Evolutionary conservation across 495 filamentous ascomycete genomes (phyloP), one percentile per base, ranked within the genome.

Genomic region (Cudoniella acicularis): DNA sequence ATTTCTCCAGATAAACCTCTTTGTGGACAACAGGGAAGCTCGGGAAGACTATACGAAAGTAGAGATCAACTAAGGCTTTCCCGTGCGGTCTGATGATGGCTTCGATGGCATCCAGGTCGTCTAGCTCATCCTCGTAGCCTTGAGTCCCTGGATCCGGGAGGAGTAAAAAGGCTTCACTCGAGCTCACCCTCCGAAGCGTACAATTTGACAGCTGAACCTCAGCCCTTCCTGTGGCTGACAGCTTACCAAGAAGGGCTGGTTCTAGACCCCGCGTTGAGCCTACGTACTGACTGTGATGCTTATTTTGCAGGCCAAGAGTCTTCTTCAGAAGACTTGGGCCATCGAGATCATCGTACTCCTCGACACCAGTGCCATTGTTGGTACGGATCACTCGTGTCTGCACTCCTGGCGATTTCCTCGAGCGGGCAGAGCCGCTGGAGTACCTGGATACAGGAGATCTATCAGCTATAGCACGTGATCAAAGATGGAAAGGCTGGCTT

Each of bases 1-100:
- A 91, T 62, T 91, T 89, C 64, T 95, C 89, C 60, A 91, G 83
- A 67, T 96, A 96, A 25, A 90, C 82, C 61, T 85, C 83, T 74
- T 96, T 92, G 65, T 95, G 86, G 52, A 96, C 73, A 58, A 98
- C 89, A 27, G 93, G 93, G 63, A 94, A 95, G 57, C 82, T 89
- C 1, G 91, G 92, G 70, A 96, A 92, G 45, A 97, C 85, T 53
- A 90, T 79, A 53, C 86, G 82, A 63, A 96, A 95, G 77, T 92
- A 98, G 49, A 94, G 79, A 58, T 92, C 87, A 49, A 96, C 84
- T 70, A 96, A 67, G 16, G 84, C 83, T 60, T 84, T 82, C 30
- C 91, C 91, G 70, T 96, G 84, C 9, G 90, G 89, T 48, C 85
- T 83, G 52, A 97, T 88, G 63, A 93, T 74, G 54, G 80, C 81